A percentile compares a stretch with the other conserved stretches of the same genome.
These are phyloP conservation scores for Sordaria brevicollis DNA, from an alignment of 495 filamentous ascomycete species.

Conservation along the genomic window DNA sequence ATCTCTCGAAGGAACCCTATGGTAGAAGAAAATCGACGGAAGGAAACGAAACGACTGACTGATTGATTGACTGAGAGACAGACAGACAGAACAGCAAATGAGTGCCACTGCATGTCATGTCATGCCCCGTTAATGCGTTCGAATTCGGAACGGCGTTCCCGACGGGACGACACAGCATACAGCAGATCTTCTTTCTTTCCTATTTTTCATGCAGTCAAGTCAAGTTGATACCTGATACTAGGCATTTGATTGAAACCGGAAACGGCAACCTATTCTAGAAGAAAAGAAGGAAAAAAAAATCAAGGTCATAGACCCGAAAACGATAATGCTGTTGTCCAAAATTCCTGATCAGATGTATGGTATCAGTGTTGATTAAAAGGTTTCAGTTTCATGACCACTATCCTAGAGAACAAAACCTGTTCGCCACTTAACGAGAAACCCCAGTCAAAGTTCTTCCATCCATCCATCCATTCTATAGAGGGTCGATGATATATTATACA, in stretches of 20 bases:
- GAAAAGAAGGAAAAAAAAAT: too few species aligned
- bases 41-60: too few species aligned
- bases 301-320: not conserved
- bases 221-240: not conserved
- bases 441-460: not conserved
- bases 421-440: not conserved
- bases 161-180: not conserved
- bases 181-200: not conserved
- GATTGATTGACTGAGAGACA: too few species aligned
- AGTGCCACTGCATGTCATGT: not conserved
- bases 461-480: not conserved
- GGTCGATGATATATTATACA: not conserved
- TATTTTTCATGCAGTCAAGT: not conserved
- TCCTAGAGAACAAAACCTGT: not conserved
- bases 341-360: not conserved
- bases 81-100: not conserved
- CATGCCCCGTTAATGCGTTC: not conserved
- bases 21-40: not conserved
- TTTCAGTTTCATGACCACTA: not conserved
- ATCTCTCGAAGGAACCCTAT: not conserved
- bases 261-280: not conserved
- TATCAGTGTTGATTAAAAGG: not conserved
- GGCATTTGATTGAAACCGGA: not conserved
- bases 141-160: not conserved
- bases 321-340: not conserved